Percentiles rank a stretch among this genome's conserved stretches.
These are phyloP conservation scores for Aspergillus nidulans DNA, from an alignment of 495 filamentous ascomycete species.

Conservation along the genomic window DNA sequence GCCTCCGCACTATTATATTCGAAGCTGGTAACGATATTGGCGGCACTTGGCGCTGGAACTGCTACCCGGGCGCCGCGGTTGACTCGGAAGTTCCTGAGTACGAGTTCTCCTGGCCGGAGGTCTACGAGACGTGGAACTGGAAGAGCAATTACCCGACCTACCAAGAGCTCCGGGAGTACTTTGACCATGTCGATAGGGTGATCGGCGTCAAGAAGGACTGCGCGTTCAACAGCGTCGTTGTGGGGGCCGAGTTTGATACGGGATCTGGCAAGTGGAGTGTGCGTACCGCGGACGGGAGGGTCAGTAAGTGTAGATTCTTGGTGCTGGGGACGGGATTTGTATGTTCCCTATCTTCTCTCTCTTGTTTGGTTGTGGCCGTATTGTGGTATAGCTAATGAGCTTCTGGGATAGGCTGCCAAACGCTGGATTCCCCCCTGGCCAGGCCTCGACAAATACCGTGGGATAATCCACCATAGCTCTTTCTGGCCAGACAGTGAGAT, in stretches of 20 bases:
- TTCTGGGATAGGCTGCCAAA: not conserved
- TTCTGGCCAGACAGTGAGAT: constrained; percentile 54
- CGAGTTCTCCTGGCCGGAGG: constrained; percentile 46
- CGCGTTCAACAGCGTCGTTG: constrained; percentile 48
- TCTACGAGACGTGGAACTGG: constrained; percentile 54
- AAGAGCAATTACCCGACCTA: constrained; percentile 46
- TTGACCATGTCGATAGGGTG: constrained; percentile 50
- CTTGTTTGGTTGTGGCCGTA: no score
- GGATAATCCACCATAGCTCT: constrained; percentile 51
- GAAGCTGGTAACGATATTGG: constrained; percentile 46
- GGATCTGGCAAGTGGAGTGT: constrained; percentile 27
- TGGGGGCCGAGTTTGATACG: constrained; percentile 30
- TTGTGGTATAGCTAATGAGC: no score
- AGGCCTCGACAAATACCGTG: constrained; percentile 52
- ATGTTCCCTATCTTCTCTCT: constrained; percentile 21
- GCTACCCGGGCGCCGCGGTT: constrained; percentile 47
- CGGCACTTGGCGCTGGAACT: constrained; percentile 52
- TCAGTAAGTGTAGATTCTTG: constrained; percentile 26
- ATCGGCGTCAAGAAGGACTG: constrained; percentile 48
- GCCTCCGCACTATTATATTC: constrained; percentile 33
- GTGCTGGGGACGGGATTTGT: constrained; percentile 24
- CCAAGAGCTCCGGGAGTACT: constrained; percentile 49
- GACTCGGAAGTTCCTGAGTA: constrained; percentile 51
- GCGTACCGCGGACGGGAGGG: constrained; percentile 16
- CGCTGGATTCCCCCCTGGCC: constrained; percentile 32